These are phyloP conservation scores for Glycyrrhiza uralensis DNA, from an alignment of 306 rosid species.

Conservation along the genomic window DNA sequence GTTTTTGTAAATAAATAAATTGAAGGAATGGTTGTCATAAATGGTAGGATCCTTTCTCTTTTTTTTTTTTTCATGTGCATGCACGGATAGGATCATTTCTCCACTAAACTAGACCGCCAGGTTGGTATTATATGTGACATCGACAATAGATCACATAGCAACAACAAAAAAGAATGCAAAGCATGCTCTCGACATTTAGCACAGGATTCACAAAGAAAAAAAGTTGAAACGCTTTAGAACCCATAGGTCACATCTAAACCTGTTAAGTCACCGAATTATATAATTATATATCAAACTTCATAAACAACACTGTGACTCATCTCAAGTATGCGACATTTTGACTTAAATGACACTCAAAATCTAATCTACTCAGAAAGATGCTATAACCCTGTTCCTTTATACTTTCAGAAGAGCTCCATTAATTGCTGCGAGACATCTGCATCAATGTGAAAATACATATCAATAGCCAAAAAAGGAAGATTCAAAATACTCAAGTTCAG, in stretches of 20 bases:
- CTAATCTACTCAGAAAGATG: slow-evolving; percentile 20
- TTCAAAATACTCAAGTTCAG: background rate
- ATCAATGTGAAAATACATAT: slow-evolving; percentile 22
- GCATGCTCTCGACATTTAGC: background rate
- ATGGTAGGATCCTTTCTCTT: no score
- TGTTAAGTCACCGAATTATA: slow-evolving; percentile 9
- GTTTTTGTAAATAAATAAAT: no score
- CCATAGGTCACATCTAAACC: slow-evolving; percentile 9
- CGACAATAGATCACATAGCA: background rate
- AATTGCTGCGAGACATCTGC: slow-evolving; percentile 94
- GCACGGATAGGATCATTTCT: background rate
- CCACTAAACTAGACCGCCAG: no score
- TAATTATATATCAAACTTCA: slow-evolving; percentile 9
- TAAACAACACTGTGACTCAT: background rate
- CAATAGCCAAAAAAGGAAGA: background rate
- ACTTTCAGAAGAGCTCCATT: slow-evolving; percentile 78
- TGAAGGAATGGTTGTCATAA: no score
- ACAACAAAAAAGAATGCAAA: background rate
- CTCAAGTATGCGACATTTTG: slow-evolving; percentile 8
- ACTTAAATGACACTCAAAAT: background rate
- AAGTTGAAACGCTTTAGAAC: background rate
- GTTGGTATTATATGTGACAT: background rate
- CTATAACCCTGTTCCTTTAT: slow-evolving; percentile 6
- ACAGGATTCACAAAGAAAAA: no score
- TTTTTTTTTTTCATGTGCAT: background rate